Evolutionary conservation across 2,329 filamentous ascomycete species (phyloP).

Genomic region (Cryphonectria nitschkei): DNA sequence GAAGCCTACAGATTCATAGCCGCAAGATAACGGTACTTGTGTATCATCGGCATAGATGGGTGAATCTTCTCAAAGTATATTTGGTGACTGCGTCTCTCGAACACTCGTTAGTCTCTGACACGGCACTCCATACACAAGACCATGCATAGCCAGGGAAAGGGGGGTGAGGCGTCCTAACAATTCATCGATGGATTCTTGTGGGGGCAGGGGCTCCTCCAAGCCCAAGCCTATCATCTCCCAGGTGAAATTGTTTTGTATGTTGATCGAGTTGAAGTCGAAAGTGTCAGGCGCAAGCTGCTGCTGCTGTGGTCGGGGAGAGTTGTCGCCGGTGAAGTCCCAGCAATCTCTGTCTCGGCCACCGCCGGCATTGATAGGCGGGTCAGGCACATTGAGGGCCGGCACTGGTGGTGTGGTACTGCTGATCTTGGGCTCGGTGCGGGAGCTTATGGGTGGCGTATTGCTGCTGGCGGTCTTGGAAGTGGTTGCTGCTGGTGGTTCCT

Average conservation of each 20-base stretch:
- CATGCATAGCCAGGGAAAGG: background rate
- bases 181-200: slow-evolving; percentile 74
- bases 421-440: slow-evolving; percentile 32
- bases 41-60: slow-evolving; percentile 83
- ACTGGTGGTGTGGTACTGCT: slow-evolving; percentile 38
- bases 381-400: slow-evolving; percentile 47
- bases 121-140: background rate
- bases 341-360: slow-evolving; percentile 54
- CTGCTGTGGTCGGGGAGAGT: slow-evolving; percentile 42
- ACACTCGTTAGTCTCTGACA: slow-evolving; percentile 6
- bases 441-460: slow-evolving; percentile 36
- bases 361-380: slow-evolving; percentile 51
- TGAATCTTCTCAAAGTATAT: slow-evolving; percentile 93
- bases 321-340: slow-evolving; percentile 60
- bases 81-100: slow-evolving; percentile 59
- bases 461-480: slow-evolving; percentile 19
- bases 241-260: slow-evolving; percentile 63
- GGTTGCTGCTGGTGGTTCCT: slow-evolving; percentile 55
- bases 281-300: slow-evolving; percentile 55
- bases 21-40: slow-evolving; percentile 83
- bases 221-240: slow-evolving; percentile 76
- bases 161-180: slow-evolving; percentile 53
- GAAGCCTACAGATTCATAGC: slow-evolving; percentile 77
- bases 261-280: slow-evolving; percentile 60
- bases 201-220: slow-evolving; percentile 61